Conservation (phyloP, 176 grass and related monocot species). For the Thalia dealbata region DNA sequence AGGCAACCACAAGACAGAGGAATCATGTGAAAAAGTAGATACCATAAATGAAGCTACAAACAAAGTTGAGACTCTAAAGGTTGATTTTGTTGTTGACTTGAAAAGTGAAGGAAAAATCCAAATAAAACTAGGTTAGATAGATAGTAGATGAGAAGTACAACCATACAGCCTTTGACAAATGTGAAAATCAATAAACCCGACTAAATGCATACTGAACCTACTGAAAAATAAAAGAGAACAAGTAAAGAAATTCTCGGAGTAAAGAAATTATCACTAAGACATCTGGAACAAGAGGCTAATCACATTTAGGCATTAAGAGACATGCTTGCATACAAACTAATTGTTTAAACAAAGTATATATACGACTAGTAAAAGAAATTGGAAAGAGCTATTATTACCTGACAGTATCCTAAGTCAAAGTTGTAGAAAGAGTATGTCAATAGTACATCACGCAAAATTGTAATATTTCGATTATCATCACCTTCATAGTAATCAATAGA, state of each 20-base stretch:
- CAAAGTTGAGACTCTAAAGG: too few species aligned
- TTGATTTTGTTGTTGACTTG: too few species aligned
- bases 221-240: too few species aligned
- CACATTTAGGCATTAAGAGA: neutral
- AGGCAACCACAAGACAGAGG: too few species aligned
- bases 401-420: constrained; percentile 98
- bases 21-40: too few species aligned
- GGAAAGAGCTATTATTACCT: constrained; percentile 38
- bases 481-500: constrained; percentile 89
- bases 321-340: neutral
- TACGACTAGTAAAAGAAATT: neutral
- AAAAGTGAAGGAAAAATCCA: neutral
- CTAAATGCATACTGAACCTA: neutral
- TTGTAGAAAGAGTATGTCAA: constrained; percentile 99
- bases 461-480: constrained; percentile 86
- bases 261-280: too few species aligned
- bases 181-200: neutral
- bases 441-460: constrained; percentile 80
- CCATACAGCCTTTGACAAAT: neutral
- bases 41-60: too few species aligned
- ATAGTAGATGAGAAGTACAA: neutral
- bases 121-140: neutral
- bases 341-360: neutral
- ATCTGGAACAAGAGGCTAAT: neutral
- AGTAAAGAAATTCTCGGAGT: too few species aligned